Percentiles rank a stretch among this genome's conserved stretches.
Evolutionary conservation across 441 rosid species (phyloP).

Genomic region (Isatis lusitanica): DNA sequence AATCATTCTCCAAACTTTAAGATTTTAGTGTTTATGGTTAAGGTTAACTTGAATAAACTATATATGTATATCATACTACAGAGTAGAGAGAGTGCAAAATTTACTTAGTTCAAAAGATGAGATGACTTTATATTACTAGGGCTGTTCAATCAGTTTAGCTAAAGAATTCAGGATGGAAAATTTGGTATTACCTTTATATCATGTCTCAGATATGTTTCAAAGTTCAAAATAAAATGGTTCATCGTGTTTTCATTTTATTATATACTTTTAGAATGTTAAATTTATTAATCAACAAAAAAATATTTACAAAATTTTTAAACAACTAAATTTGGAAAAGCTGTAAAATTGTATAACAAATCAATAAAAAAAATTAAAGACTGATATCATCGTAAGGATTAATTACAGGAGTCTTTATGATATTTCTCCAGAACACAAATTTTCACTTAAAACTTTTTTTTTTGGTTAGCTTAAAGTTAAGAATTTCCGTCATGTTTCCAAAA

Average conservation of each 20-base stretch:
- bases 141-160: not conserved
- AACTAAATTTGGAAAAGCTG: not conserved
- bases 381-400: not conserved
- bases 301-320: not conserved
- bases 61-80: not conserved
- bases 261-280: no score
- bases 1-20: no score
- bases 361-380: not conserved
- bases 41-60: conserved; percentile 7
- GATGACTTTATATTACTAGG: not conserved
- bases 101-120: not conserved
- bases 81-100: not conserved
- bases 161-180: no score
- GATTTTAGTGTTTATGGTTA: not conserved
- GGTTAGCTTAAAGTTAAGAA: no score
- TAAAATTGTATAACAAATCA: not conserved
- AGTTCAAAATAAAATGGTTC: no score
- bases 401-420: no score
- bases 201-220: not conserved
- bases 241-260: no score
- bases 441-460: no score
- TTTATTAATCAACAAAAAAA: no score
- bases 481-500: no score
- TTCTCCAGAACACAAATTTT: not conserved
- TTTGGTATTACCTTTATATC: no score